phyloP scores from a whole-genome alignment of 2,329 filamentous ascomycete species.

The Monilinia fructicola region DNA sequence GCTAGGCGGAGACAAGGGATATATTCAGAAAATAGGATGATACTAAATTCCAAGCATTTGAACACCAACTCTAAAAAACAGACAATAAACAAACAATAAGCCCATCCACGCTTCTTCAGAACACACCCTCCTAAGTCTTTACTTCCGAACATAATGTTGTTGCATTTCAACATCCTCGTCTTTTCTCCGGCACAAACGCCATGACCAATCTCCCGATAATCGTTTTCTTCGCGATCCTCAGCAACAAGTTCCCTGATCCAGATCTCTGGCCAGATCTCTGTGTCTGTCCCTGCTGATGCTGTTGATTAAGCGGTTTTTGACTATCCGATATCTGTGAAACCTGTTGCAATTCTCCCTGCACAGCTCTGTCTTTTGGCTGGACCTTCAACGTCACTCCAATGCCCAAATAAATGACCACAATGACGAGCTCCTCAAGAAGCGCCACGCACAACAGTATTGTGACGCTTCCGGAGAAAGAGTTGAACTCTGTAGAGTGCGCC shows the following conservation, averaged over 20 bases:
- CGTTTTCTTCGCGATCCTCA: slow-evolving; percentile 34
- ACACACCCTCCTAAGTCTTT: no score
- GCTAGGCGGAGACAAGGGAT: neutral
- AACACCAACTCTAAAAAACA: neutral
- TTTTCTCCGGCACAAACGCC: slow-evolving; percentile 10
- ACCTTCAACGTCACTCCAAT: slow-evolving; percentile 45
- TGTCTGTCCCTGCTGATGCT: neutral
- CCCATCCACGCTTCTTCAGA: neutral
- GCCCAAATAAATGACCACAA: slow-evolving; percentile 46
- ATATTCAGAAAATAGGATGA: neutral
- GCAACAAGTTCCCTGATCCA: slow-evolving; percentile 17
- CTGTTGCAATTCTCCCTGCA: neutral
- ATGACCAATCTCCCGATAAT: slow-evolving; percentile 37
- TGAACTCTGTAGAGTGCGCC: slow-evolving; percentile 45
- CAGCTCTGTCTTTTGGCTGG: slow-evolving; percentile 17
- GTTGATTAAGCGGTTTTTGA: neutral
- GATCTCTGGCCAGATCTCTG: slow-evolving; percentile 16
- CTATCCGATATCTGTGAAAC: neutral
- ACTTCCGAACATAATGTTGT: neutral
- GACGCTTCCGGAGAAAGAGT: slow-evolving; percentile 43
- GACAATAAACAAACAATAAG: neutral
- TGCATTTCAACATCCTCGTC: slow-evolving; percentile 19
- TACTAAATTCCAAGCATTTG: neutral
- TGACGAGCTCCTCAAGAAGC: slow-evolving; percentile 51
- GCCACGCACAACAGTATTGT: slow-evolving; percentile 49